Base-by-base conservation (phyloP, 345 rosid genomes). In the Citrus medica region DNA sequence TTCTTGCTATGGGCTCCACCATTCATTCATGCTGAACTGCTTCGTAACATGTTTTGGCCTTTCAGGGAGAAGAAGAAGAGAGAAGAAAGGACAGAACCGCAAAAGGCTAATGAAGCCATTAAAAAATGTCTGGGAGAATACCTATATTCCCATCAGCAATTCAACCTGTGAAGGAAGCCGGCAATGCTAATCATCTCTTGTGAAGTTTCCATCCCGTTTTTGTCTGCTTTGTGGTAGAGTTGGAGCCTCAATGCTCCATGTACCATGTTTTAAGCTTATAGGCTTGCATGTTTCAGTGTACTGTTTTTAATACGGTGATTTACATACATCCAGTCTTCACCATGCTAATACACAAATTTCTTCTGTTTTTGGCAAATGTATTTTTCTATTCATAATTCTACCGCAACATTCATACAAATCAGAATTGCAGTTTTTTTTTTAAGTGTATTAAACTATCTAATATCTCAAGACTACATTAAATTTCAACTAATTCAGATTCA, bases 61-160 rank as follows among this genome's bases (percentile, higher is more conserved):
- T 83, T 48, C 91, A 96, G 97, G 93, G 99, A 96, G 86, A 96
- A 94, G 92, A 96, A 89, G 87, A 94, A 96, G 81, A 87, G 67
- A 80, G 95, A 88, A 82, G 98, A 94, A 81, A 82, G 97, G 81
- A 71, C 88, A 5, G 93, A 84, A 79, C 84, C 98, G 16, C 95
- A 90, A 80, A 90, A 89, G 78, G 91, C 97, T 59, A 94, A 84
- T 33, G 99, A 94, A 83, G 89, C 97, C 6, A 79, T 94, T 68
- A 86, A 87, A 69, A 88, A 86, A 77, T 96, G 92, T 79, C 32
- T 85, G 83, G 94, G 95, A 35, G 90, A 89, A 76, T 74, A 77
- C 78, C 83, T 82, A 73, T 84, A 77, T 27, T 77, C 79, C 6
- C 48, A 80, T 62, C 78, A 84, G 79, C 85, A 77, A 56, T 64